A percentile compares a stretch with the other conserved stretches of the same genome.
Evolutionary conservation across 768 basidiomycete species (phyloP).

Genomic region (Mycena sanguinolenta): DNA sequence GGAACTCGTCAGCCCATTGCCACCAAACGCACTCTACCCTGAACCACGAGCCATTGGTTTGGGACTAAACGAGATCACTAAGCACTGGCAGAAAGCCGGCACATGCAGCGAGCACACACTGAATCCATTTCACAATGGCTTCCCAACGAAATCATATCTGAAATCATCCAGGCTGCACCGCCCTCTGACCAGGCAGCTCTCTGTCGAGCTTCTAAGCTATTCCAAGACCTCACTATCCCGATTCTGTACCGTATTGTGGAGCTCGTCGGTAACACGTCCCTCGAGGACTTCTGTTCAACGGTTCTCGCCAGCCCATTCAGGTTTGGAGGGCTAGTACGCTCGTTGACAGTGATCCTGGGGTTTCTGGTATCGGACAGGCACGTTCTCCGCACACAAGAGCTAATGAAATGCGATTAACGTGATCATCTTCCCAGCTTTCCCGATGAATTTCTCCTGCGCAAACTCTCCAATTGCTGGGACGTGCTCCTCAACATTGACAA

Average conservation of each 20-base stretch:
- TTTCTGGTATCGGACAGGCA: background rate
- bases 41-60: no score
- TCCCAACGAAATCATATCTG: conserved; percentile 3
- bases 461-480: background rate
- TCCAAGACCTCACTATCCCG: conserved; percentile 2
- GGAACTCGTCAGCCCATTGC: no score
- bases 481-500: background rate
- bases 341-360: background rate
- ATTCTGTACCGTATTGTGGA: conserved; percentile 7
- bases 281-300: background rate
- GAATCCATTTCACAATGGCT: conserved; percentile 10
- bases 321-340: background rate
- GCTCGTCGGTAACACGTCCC: background rate
- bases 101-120: background rate
- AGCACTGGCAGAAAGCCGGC: no score
- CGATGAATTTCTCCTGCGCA: background rate
- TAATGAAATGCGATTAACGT: background rate
- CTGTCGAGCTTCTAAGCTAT: conserved; percentile 11
- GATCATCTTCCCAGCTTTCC: background rate
- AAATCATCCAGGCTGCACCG: background rate
- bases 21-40: no score
- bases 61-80: no score
- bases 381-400: background rate
- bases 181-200: background rate
- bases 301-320: background rate